Evolutionary conservation across 306 rosid species (phyloP).

Genomic region (Astragalus membranaceus): DNA sequence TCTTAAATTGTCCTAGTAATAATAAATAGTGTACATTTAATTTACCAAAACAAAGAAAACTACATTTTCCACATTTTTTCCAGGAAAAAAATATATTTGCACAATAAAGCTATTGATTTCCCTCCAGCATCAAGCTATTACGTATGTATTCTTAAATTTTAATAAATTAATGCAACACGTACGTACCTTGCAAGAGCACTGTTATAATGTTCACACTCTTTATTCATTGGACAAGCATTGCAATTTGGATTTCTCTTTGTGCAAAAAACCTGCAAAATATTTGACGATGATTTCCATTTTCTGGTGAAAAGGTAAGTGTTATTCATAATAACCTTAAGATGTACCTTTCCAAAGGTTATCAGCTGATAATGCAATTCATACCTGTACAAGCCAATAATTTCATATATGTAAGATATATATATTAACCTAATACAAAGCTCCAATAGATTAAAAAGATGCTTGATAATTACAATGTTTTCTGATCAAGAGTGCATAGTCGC

Average conservation of each 20-base stretch:
- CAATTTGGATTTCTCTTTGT: slow-evolving; percentile 60
- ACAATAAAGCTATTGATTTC: background rate
- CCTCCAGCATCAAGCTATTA: background rate
- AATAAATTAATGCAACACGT: background rate
- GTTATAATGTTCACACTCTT: slow-evolving; percentile 44
- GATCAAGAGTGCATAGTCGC: slow-evolving; percentile 40
- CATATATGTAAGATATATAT: background rate
- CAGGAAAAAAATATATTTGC: background rate
- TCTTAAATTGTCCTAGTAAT: no score
- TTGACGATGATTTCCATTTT: background rate
- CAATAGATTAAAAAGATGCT: background rate
- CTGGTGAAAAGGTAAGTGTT: background rate
- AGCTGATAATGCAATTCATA: slow-evolving; percentile 72
- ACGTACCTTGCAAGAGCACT: slow-evolving; percentile 57
- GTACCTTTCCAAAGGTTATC: slow-evolving; percentile 85
- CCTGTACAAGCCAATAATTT: slow-evolving; percentile 23
- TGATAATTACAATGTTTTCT: slow-evolving; percentile 34
- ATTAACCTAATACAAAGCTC: background rate
- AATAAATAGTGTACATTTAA: background rate
- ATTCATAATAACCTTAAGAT: background rate
- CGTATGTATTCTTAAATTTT: background rate
- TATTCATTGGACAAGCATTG: slow-evolving; percentile 59
- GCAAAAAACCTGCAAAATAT: slow-evolving; percentile 53
- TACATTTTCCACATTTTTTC: background rate
- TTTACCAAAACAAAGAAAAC: background rate